phyloP scores from a whole-genome alignment of 805 yeast species.

The Soucietia sequanensis region DNA sequence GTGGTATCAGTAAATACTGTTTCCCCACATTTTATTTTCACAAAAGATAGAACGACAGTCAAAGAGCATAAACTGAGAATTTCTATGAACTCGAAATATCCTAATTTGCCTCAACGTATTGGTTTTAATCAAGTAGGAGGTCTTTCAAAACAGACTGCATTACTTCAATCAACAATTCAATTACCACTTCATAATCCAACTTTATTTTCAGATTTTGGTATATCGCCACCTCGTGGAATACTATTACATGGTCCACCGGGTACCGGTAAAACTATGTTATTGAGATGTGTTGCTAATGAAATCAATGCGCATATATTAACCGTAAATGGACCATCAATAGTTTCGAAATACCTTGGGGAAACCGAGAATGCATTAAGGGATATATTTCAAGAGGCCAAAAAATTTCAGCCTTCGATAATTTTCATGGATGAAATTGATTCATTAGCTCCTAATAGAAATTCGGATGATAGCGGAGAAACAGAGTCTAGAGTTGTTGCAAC shows the following conservation, averaged over 20 bases:
- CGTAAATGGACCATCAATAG: conserved; percentile 88
- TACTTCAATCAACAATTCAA: conserved; percentile 65
- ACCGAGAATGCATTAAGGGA: conserved; percentile 84
- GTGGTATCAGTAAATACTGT: conserved; percentile 15
- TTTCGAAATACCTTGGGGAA: conserved; percentile 91
- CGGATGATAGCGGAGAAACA: conserved; percentile 87
- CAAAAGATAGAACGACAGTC: conserved; percentile 15
- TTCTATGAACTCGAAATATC: conserved; percentile 25
- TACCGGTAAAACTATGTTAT: conserved; percentile 89
- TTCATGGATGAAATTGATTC: conserved; percentile 95
- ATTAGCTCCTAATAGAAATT: conserved; percentile 77
- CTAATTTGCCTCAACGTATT: conserved; percentile 41
- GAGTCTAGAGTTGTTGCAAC: conserved; percentile 92
- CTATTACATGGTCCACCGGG: conserved; percentile 96
- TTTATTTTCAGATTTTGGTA: conserved; percentile 79
- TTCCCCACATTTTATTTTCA: conserved; percentile 50
- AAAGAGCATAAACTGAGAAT: neutral
- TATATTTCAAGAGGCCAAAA: conserved; percentile 78
- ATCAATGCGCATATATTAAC: conserved; percentile 79
- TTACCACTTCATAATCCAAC: conserved; percentile 79
- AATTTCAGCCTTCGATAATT: conserved; percentile 83
- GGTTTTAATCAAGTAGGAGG: conserved; percentile 75
- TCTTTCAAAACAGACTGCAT: conserved; percentile 56
- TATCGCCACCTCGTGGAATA: conserved; percentile 92
- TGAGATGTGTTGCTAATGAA: conserved; percentile 78